Evolutionary conservation across 1,139 yeast genomes (phyloP).

Genomic region (Hansenula sp.): DNA sequence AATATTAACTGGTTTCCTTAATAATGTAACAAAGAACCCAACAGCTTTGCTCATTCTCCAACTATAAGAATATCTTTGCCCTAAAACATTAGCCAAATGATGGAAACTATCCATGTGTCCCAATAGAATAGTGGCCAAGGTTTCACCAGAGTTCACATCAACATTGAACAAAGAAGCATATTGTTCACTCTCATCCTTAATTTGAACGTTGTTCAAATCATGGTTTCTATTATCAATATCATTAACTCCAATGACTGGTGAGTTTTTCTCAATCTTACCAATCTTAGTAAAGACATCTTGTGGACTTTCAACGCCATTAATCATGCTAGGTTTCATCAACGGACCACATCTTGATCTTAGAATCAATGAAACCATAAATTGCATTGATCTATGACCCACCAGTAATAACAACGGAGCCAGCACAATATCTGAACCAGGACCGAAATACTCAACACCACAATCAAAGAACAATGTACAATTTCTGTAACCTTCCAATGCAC

Average conservation of each 20-base stretch:
- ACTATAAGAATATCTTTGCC: constrained; percentile 49
- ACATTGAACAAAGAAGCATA: constrained; percentile 18
- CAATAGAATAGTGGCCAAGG: constrained; percentile 30
- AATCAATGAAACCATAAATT: constrained; percentile 47
- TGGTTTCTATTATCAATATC: constrained; percentile 17
- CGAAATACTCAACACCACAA: constrained; percentile 34
- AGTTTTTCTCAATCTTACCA: constrained; percentile 2
- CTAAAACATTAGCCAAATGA: constrained; percentile 28
- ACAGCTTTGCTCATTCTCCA: constrained; percentile 51
- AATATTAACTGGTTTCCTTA: constrained; percentile 33
- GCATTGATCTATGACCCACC: constrained; percentile 47
- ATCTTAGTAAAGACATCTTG: constrained; percentile 1
- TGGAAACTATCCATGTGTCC: constrained; percentile 34
- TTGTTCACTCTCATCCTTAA: constrained; percentile 12
- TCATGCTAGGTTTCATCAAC: constrained; percentile 24
- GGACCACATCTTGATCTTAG: constrained; percentile 42
- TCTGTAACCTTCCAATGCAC: constrained; percentile 36
- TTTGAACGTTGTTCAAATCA: constrained; percentile 13
- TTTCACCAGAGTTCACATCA: constrained; percentile 30
- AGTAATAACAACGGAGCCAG: constrained; percentile 43
- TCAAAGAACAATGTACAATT: constrained; percentile 34
- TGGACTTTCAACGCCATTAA: constrained; percentile 22
- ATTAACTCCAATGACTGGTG: constrained; percentile 11
- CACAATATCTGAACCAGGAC: constrained; percentile 36
- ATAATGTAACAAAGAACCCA: constrained; percentile 35